phyloP scores from a whole-genome alignment of 2,329 filamentous ascomycete species.

The Aspergillus sergii region DNA sequence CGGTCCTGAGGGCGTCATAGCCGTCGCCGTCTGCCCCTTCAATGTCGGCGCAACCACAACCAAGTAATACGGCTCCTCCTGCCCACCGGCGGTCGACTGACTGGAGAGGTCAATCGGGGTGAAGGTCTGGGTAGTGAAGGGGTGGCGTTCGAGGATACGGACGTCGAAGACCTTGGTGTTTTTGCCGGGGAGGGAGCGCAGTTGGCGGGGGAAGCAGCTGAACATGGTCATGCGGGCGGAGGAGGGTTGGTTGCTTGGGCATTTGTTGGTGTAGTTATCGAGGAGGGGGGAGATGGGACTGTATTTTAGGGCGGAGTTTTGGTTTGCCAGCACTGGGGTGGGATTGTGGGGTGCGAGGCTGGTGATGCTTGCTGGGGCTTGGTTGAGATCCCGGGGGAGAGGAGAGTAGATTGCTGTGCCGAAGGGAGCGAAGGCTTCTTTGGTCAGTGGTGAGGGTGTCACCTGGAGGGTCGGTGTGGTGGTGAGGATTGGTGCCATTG shows the following conservation, averaged over 20 bases:
- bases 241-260: constrained; percentile 44
- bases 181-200: constrained; percentile 39
- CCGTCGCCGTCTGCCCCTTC: constrained; percentile 43
- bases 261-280: constrained; percentile 68
- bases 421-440: constrained; percentile 72
- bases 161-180: constrained; percentile 60
- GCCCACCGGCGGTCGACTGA: constrained; percentile 25
- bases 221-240: constrained; percentile 83
- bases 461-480: constrained; percentile 49
- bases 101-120: constrained; percentile 67
- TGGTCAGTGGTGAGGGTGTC: constrained; percentile 67
- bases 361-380: constrained; percentile 47
- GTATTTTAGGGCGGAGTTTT: constrained; percentile 87
- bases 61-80: constrained; percentile 60
- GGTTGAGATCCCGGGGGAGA: constrained; percentile 53
- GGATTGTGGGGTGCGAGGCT: constrained; percentile 46
- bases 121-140: constrained; percentile 93
- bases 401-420: constrained; percentile 83
- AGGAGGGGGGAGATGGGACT: constrained; percentile 73
- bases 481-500: constrained; percentile 32
- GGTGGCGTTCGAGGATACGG: constrained; percentile 81
- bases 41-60: constrained; percentile 86
- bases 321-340: constrained; percentile 70
- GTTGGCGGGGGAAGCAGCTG: constrained; percentile 70
- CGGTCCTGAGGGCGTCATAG: constrained; percentile 29